Percentiles rank a stretch among this genome's conserved stretches.
Evolutionary conservation across 2,329 filamentous ascomycete genomes (phyloP).

Genomic region (Stachybotrys chlorohalonatus): DNA sequence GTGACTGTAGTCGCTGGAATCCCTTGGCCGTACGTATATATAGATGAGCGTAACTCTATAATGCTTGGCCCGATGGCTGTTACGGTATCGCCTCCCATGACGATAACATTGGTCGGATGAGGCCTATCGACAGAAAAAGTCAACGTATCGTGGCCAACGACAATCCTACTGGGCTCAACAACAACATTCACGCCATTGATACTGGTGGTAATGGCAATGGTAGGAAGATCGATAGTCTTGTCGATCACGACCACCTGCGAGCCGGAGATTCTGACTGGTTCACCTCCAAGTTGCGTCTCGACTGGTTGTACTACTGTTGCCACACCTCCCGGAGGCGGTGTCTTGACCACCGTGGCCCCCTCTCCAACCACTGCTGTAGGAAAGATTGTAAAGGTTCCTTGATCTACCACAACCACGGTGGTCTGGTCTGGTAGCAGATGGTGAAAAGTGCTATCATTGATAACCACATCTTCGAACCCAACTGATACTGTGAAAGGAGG

Average conservation of each 20-base stretch:
- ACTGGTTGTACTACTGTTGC: conserved; percentile 24
- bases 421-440: conserved; percentile 27
- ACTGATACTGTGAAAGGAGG: conserved; percentile 31
- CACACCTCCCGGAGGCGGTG: conserved; percentile 19
- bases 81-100: conserved; percentile 26
- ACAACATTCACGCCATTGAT: conserved; percentile 23
- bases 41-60: conserved; percentile 31
- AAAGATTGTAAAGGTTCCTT: conserved; percentile 36
- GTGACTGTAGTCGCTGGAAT: conserved; percentile 24
- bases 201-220: conserved; percentile 22
- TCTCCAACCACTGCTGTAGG: conserved; percentile 35
- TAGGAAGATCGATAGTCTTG: conserved; percentile 31
- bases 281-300: conserved; percentile 25
- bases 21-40: conserved; percentile 34
- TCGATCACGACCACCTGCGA: conserved; percentile 31
- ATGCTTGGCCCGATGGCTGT: conserved; percentile 32
- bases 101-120: not conserved
- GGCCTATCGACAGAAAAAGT: conserved; percentile 13
- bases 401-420: conserved; percentile 30
- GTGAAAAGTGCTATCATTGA: conserved; percentile 35
- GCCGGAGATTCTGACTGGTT: conserved; percentile 32
- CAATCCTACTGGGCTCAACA: conserved; percentile 23
- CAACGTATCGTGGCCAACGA: conserved; percentile 28
- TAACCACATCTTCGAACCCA: conserved; percentile 34
- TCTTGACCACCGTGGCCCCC: conserved; percentile 34